Percentiles rank a stretch among this genome's conserved stretches.
Conservation (phyloP, 108 stramenopile genomes). For the Cyclotella cryptica region DNA sequence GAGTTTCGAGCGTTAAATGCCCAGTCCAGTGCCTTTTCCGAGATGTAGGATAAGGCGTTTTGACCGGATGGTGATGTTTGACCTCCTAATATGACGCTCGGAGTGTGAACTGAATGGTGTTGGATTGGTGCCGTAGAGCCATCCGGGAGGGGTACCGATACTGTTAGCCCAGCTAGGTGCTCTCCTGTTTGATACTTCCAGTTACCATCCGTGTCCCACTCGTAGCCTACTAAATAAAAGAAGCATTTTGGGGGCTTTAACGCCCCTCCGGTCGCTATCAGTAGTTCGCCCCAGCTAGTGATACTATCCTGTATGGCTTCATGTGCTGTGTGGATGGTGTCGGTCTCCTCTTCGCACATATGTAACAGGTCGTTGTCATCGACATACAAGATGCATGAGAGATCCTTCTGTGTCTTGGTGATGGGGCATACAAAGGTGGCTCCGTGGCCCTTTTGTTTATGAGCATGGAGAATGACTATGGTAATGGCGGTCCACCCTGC, state of each 20-base stretch:
- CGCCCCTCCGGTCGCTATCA: neutral
- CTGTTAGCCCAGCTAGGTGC: neutral
- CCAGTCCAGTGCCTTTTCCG: neutral
- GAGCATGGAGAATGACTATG: conserved; percentile 11
- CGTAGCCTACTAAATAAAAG: neutral
- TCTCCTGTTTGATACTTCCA: neutral
- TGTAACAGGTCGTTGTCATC: no score
- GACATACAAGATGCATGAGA: no score
- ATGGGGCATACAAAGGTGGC: conserved; percentile 15
- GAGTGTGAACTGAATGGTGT: neutral
- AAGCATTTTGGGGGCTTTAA: no score
- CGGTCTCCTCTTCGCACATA: neutral
- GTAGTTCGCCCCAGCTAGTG: conserved; percentile 11
- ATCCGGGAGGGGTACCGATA: conserved; percentile 1
- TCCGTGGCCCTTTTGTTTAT: conserved; percentile 10
- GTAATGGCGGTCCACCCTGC: conserved; percentile 12
- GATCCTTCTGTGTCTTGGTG: neutral
- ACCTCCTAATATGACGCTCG: no score
- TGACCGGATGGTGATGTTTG: neutral
- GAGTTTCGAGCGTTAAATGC: neutral
- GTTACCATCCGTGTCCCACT: neutral
- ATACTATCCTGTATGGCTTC: neutral
- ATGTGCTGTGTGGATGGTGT: neutral
- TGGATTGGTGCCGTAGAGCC: no score
- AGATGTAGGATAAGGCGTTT: neutral